Evolutionary conservation across 345 rosid species (phyloP).

Genomic region (Adansonia digitata): DNA sequence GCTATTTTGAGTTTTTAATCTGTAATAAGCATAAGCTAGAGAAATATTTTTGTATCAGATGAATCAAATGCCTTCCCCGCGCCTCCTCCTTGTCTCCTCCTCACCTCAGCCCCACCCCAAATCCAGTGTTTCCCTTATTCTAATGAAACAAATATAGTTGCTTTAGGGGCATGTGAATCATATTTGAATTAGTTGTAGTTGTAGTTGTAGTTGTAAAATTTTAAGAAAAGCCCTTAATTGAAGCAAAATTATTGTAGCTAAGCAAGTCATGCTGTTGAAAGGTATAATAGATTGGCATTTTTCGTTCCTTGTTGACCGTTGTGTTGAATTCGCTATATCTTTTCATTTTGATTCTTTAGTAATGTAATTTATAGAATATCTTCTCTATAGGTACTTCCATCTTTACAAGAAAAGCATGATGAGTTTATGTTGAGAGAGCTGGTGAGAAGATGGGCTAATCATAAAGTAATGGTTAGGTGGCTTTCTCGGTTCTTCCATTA

Average conservation of each 20-base stretch:
- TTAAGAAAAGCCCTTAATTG: not conserved
- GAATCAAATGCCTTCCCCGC: not conserved
- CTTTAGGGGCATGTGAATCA: not conserved
- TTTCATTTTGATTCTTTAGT: not conserved
- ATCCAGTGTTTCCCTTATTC: not conserved
- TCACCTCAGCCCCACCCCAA: not conserved
- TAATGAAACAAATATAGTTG: not conserved
- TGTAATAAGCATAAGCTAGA: not conserved
- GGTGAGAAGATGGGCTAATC: constrained; percentile 45
- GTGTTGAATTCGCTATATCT: not conserved
- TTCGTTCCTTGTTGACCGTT: not conserved
- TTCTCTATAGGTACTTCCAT: constrained; percentile 31
- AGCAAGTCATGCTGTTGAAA: not conserved
- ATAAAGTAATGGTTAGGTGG: constrained; percentile 52
- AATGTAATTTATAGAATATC: not conserved
- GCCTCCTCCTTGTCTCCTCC: not conserved
- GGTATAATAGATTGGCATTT: not conserved
- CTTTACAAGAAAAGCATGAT: constrained; percentile 34
- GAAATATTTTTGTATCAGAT: not conserved
- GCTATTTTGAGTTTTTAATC: not conserved
- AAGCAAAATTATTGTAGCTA: not conserved
- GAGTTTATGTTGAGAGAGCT: constrained; percentile 50
- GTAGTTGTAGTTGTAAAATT: not conserved
- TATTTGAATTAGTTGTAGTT: not conserved
- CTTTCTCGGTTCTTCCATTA: constrained; percentile 46